Conservation (phyloP, 805 yeast genomes). For the Starmera quercuum region DNA sequence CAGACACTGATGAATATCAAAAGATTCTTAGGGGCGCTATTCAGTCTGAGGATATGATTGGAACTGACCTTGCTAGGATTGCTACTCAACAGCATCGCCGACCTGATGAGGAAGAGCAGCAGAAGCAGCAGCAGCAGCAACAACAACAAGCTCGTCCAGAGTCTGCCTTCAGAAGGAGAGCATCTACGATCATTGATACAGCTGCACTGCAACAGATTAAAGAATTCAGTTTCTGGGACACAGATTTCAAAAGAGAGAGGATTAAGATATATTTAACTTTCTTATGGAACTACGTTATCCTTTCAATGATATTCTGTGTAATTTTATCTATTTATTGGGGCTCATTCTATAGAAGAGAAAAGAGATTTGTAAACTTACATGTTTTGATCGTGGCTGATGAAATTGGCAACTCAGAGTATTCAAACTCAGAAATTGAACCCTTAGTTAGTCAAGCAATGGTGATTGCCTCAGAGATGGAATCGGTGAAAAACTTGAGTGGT, state of each 20-base stretch:
- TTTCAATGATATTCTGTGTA: conserved; percentile 16
- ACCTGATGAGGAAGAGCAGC: too few species aligned
- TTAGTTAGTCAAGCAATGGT: conserved; percentile 10
- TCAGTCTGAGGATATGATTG: conserved; percentile 9
- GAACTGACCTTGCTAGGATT: conserved; percentile 3
- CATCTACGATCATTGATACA: background rate
- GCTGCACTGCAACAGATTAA: conserved; percentile 3
- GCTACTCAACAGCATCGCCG: too few species aligned
- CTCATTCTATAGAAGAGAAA: conserved; percentile 16
- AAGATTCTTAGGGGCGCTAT: conserved; percentile 8
- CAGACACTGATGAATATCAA: conserved; percentile 9
- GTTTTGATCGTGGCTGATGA: conserved; percentile 22
- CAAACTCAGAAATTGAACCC: conserved; percentile 8
- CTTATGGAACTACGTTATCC: conserved; percentile 11
- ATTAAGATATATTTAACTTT: conserved; percentile 10
- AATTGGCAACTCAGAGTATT: conserved; percentile 5
- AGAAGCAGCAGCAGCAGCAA: too few species aligned
- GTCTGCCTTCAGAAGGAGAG: background rate
- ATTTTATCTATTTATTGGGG: conserved; percentile 26
- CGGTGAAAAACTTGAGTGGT: conserved; percentile 13
- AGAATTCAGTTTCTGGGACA: conserved; percentile 16
- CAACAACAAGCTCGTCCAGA: too few species aligned
- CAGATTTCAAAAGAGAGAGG: conserved; percentile 10
- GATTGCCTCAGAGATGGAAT: conserved; percentile 2
- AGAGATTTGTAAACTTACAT: conserved; percentile 14